A percentile compares a stretch with the other conserved stretches of the same genome.
These are phyloP conservation scores for Aureobasidium subglaciale DNA, from an alignment of 2,329 filamentous ascomycete species.

Conservation along the genomic window DNA sequence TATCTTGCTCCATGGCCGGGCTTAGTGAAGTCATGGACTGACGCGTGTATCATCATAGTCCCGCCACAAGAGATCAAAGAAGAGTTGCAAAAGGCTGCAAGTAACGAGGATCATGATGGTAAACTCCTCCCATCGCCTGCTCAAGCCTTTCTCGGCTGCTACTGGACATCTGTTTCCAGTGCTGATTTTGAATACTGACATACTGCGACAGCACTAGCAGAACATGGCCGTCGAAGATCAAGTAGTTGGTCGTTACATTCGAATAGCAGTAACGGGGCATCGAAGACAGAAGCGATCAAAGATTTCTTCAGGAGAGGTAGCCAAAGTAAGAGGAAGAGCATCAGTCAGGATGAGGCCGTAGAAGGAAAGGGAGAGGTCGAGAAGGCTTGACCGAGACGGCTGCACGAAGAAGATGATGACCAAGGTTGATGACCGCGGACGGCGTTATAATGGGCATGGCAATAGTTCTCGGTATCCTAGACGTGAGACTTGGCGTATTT, in stretches of 20 bases:
- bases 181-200: background rate
- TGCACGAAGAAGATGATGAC: background rate
- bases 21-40: background rate
- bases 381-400: background rate
- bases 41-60: background rate
- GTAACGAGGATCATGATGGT: background rate
- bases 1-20: no score
- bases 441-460: no score
- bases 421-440: background rate
- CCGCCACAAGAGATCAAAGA: constrained; percentile 5
- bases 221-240: background rate
- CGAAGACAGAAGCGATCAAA: constrained; percentile 1
- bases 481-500: no score
- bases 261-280: background rate
- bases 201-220: background rate
- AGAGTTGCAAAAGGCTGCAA: background rate
- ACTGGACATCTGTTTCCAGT: no score
- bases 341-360: background rate
- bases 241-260: constrained; percentile 4
- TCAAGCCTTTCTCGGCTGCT: background rate
- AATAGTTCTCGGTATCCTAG: no score
- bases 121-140: background rate
- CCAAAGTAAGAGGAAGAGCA: background rate
- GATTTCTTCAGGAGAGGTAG: background rate
- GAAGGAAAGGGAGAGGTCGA: background rate